Evolutionary conservation across 2,329 filamentous ascomycete species (phyloP).

Genomic region (Dothideomycetidae sp.): DNA sequence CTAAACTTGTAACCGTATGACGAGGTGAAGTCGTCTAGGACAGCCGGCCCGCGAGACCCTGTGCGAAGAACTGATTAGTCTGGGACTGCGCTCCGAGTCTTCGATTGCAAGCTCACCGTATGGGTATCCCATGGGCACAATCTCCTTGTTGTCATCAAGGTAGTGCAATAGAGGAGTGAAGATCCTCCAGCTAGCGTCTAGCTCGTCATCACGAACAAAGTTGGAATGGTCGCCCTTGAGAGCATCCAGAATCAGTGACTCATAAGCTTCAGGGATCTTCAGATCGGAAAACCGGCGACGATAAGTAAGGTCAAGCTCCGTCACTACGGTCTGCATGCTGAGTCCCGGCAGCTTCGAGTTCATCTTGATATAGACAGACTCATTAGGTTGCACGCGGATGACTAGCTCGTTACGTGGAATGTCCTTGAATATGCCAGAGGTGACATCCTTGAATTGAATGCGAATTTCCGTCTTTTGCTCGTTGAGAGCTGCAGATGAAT

Average conservation of each 20-base stretch:
- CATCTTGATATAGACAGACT: slow-evolving; percentile 99
- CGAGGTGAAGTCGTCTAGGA: slow-evolving; percentile 93
- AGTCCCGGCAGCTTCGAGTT: slow-evolving; percentile 97
- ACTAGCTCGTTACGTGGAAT: slow-evolving; percentile 98
- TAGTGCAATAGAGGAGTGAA: slow-evolving; percentile 97
- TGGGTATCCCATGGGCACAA: slow-evolving; percentile 98
- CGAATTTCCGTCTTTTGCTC: slow-evolving; percentile 99
- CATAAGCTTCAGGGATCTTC: slow-evolving; percentile 98
- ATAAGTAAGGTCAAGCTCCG: slow-evolving; percentile 96
- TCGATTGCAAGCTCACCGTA: slow-evolving; percentile 58
- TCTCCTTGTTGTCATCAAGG: slow-evolving; percentile 98
- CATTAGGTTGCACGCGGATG: slow-evolving; percentile 97
- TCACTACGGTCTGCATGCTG: slow-evolving; percentile 98
- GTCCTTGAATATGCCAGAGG: slow-evolving; percentile 98
- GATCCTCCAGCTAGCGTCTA: slow-evolving; percentile 96
- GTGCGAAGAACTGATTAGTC: too few species aligned
- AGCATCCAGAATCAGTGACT: slow-evolving; percentile 91
- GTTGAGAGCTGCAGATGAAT: slow-evolving; percentile 56
- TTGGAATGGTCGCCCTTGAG: slow-evolving; percentile 99
- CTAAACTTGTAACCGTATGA: slow-evolving; percentile 99
- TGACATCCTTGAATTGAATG: slow-evolving; percentile 99
- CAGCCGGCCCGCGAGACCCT: slow-evolving; percentile 93
- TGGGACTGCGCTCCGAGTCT: not conserved
- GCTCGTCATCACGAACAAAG: slow-evolving; percentile 93
- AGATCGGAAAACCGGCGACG: slow-evolving; percentile 95